Evolutionary conservation across 2,329 filamentous ascomycete genomes (phyloP).

Genomic region (Trichoderma koningii): DNA sequence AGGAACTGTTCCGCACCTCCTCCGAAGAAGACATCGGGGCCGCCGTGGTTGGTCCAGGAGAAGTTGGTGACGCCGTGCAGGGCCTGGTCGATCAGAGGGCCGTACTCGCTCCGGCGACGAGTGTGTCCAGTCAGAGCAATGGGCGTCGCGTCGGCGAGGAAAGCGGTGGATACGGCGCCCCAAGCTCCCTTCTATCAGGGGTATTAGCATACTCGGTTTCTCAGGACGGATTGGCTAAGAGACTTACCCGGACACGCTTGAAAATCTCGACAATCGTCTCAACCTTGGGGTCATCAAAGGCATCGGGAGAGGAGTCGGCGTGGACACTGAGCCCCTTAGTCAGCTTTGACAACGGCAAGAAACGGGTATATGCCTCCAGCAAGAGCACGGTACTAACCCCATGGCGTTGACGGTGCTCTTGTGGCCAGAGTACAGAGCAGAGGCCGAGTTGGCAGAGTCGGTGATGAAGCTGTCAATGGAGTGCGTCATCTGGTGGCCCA

Average conservation of each 20-base stretch:
- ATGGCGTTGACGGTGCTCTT: constrained; percentile 82
- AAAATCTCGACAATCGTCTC: constrained; percentile 82
- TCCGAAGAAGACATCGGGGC: constrained; percentile 80
- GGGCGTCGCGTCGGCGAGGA: constrained; percentile 79
- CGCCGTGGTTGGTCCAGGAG: constrained; percentile 73
- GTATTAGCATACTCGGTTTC: background rate
- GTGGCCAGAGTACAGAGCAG: constrained; percentile 78
- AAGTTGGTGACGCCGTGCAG: constrained; percentile 77
- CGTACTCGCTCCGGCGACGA: constrained; percentile 68
- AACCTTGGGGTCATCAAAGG: constrained; percentile 82
- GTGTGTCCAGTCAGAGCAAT: constrained; percentile 75
- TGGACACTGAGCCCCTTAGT: constrained; percentile 56
- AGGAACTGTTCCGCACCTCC: constrained; percentile 82
- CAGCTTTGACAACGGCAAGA: constrained; percentile 7
- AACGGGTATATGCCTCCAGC: no score
- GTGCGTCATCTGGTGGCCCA: constrained; percentile 88
- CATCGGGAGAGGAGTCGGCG: constrained; percentile 70
- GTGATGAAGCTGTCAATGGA: constrained; percentile 85
- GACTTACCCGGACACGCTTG: constrained; percentile 65
- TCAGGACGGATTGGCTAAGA: constrained; percentile 16
- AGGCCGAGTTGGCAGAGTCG: constrained; percentile 82
- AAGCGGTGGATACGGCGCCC: constrained; percentile 77
- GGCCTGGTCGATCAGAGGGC: constrained; percentile 72
- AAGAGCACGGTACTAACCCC: constrained; percentile 48
- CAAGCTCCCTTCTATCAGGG: constrained; percentile 51